phyloP scores from a whole-genome alignment of 176 grass and related monocot species.

The Otatea glauca region DNA sequence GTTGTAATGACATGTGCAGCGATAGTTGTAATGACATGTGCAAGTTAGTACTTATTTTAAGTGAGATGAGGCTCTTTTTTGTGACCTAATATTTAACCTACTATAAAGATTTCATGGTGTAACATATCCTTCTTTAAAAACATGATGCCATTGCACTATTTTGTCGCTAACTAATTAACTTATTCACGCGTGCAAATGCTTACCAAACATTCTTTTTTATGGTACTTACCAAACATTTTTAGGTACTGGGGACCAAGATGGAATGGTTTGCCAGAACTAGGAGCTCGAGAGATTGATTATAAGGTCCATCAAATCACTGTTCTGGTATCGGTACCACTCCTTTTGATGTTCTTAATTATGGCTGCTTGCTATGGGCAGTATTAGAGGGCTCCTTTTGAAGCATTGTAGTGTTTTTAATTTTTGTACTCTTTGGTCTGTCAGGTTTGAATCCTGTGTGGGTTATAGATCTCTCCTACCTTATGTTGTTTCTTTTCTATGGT shows the following conservation, averaged over 20 bases:
- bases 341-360: constrained; percentile 36
- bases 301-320: background rate
- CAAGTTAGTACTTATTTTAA: constrained; percentile 25
- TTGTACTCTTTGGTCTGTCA: constrained; percentile 14
- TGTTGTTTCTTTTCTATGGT: constrained; percentile 26
- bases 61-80: constrained; percentile 6
- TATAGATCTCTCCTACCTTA: constrained; percentile 18
- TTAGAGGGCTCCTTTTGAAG: constrained; percentile 18
- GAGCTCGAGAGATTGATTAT: constrained; percentile 30
- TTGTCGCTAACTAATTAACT: background rate
- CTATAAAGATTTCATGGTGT: background rate
- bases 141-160: constrained; percentile 24
- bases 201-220: constrained; percentile 29
- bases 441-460: constrained; percentile 36
- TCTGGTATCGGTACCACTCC: background rate
- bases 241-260: constrained; percentile 43
- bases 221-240: constrained; percentile 42
- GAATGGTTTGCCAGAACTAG: constrained; percentile 29
- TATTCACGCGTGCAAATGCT: constrained; percentile 24
- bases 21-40: constrained; percentile 12
- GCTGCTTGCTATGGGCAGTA: constrained; percentile 23
- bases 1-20: constrained; percentile 8
- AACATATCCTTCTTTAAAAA: constrained; percentile 34
- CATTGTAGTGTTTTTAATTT: constrained; percentile 30
- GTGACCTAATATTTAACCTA: constrained; percentile 15